These are phyloP conservation scores for Arabidopsis suecica DNA, from an alignment of 345 rosid genomes.

Conservation along the genomic window DNA sequence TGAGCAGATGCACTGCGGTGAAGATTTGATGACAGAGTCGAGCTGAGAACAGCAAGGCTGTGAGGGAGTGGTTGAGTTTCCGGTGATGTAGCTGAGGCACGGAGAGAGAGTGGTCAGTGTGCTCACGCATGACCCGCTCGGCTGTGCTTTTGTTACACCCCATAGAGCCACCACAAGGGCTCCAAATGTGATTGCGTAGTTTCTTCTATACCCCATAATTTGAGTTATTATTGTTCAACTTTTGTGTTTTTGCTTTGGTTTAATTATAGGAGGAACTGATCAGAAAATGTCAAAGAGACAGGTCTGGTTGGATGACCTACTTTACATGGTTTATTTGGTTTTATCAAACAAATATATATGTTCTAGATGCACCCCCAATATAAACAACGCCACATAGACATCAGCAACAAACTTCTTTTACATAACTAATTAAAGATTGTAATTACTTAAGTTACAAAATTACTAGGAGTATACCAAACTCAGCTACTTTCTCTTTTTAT, in stretches of 20 bases:
- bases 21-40: slow-evolving; percentile 56
- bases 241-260: slow-evolving; percentile 15
- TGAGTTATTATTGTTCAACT: slow-evolving; percentile 17
- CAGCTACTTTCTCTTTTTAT: slow-evolving; percentile 28
- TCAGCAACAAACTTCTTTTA: not conserved
- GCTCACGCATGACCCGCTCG: slow-evolving; percentile 48
- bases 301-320: slow-evolving; percentile 44
- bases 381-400: slow-evolving; percentile 9
- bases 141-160: slow-evolving; percentile 44
- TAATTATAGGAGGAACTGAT: slow-evolving; percentile 28
- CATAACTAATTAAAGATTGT: slow-evolving; percentile 6
- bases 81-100: slow-evolving; percentile 61
- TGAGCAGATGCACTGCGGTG: slow-evolving; percentile 73
- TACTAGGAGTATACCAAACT: slow-evolving; percentile 35
- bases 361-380: slow-evolving; percentile 31
- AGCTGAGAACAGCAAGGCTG: slow-evolving; percentile 70
- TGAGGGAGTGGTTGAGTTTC: slow-evolving; percentile 70
- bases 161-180: slow-evolving; percentile 48
- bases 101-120: slow-evolving; percentile 51
- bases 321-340: slow-evolving; percentile 25
- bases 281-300: slow-evolving; percentile 32
- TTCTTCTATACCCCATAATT: slow-evolving; percentile 40
- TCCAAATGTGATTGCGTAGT: slow-evolving; percentile 40
- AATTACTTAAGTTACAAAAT: not conserved
- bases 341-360: not conserved